A percentile compares a stretch with the other conserved stretches of the same genome.
These are phyloP conservation scores for Gossypium longicalyx DNA, from an alignment of 345 rosid genomes.

Conservation along the genomic window DNA sequence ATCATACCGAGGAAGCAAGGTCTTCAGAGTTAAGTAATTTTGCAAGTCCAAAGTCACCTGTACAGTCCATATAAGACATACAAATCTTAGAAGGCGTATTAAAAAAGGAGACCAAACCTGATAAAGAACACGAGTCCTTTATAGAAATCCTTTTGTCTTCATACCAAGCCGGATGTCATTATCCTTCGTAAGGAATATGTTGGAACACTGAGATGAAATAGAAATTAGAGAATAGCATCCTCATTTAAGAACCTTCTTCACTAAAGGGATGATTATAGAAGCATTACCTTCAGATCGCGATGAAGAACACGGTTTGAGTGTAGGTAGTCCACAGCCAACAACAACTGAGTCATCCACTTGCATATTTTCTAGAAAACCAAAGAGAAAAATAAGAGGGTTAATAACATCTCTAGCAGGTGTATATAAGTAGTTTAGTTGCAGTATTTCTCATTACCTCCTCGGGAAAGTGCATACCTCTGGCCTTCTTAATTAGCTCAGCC, in stretches of 20 bases:
- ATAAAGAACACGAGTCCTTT: slow-evolving; percentile 12
- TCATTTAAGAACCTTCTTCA: slow-evolving; percentile 12
- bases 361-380: slow-evolving; percentile 65
- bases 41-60: slow-evolving; percentile 96
- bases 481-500: slow-evolving; percentile 79
- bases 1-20: slow-evolving; percentile 73
- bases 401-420: neutral
- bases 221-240: slow-evolving; percentile 17
- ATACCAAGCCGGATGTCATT: slow-evolving; percentile 80
- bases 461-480: slow-evolving; percentile 68
- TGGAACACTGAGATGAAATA: slow-evolving; percentile 74
- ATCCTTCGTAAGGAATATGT: slow-evolving; percentile 84
- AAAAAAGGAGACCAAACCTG: slow-evolving; percentile 18
- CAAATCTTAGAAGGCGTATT: slow-evolving; percentile 22
- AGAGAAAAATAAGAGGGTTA: neutral
- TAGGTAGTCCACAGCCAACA: slow-evolving; percentile 89
- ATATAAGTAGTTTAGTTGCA: slow-evolving; percentile 1
- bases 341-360: slow-evolving; percentile 91
- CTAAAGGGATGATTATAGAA: neutral
- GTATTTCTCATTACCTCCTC: slow-evolving; percentile 68
- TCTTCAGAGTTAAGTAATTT: slow-evolving; percentile 85
- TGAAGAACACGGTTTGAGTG: slow-evolving; percentile 96
- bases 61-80: slow-evolving; percentile 22
- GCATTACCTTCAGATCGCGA: slow-evolving; percentile 81
- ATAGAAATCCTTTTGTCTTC: slow-evolving; percentile 28